Evolutionary conservation across 108 stramenopile genomes (phyloP), one percentile per base, ranked within the genome.

Genomic region (Asterionellopsis glacialis): DNA sequence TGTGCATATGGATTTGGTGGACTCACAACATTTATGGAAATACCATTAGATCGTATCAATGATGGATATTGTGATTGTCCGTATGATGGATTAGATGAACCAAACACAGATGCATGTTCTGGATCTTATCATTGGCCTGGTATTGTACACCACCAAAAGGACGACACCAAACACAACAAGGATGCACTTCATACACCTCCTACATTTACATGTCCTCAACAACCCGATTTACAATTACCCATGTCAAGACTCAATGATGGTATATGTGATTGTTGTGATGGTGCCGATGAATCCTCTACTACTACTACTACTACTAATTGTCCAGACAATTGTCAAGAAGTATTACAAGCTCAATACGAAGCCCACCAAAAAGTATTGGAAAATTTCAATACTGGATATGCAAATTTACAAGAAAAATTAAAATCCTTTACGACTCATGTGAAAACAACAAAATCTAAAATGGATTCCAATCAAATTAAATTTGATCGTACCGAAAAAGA

Each of bases 1-100:
- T n/a, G n/a, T n/a, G n/a, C n/a, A n/a, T n/a, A n/a, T n/a, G n/a
- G n/a, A n/a, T n/a, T n/a, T n/a, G n/a, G n/a, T n/a, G n/a, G n/a
- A n/a, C n/a, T n/a, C n/a, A n/a, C n/a, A n/a, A n/a, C n/a, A 33
- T 5, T 33, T 2, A 33, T 33, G 5, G 45, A 39, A 11, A 72
- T 87, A 55, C 65, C 81, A 9, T 40, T 57, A 12, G 57, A 69
- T 9, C 68, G 64, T 52, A 75, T 90, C 49, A 84, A 90, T 67
- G 88, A 90, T 58, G 81, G 74, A 11, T 90, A 84, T 51, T 90
- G 88, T 56, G 88, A 90, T 61, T 90, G 88, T 74, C 88, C 88
- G 11, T 51, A 67, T 11, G 79, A 80, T 45, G 83, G 79, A 11
- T 23, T 50, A 22, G 88, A 90, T 63, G 88, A 90, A 74, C 68